A percentile compares a stretch with the other conserved stretches of the same genome.
Conservation (phyloP, 768 basidiomycete genomes). For the Pisolithus orientalis region DNA sequence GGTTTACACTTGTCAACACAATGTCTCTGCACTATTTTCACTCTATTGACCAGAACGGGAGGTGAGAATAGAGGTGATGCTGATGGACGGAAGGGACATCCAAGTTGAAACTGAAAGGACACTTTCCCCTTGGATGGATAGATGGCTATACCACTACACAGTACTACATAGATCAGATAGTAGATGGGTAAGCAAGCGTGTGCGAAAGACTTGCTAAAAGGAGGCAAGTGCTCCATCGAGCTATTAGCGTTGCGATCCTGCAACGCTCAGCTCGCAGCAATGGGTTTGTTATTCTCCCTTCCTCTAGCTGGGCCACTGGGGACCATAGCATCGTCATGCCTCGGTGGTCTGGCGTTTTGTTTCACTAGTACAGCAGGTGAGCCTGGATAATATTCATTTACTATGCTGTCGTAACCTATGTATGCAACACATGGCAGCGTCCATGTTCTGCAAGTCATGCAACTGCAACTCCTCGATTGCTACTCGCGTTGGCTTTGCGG, state of each 20-base stretch:
- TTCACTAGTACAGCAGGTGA: slow-evolving; percentile 80
- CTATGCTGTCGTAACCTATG: slow-evolving; percentile 7
- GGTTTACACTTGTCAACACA: too few species aligned
- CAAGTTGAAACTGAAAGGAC: too few species aligned
- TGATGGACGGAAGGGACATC: too few species aligned
- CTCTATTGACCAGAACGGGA: too few species aligned
- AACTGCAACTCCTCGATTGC: slow-evolving; percentile 99
- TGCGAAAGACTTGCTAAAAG: not conserved
- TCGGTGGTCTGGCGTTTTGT: slow-evolving; percentile 79
- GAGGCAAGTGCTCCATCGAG: not conserved
- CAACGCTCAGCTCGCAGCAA: slow-evolving; percentile 21
- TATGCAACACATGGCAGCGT: slow-evolving; percentile 43
- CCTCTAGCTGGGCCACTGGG: slow-evolving; percentile 64
- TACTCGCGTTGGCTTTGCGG: slow-evolving; percentile 92
- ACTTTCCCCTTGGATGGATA: too few species aligned
- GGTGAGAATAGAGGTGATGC: too few species aligned
- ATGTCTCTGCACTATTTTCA: too few species aligned
- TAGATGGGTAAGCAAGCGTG: too few species aligned
- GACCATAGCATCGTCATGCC: slow-evolving; percentile 74
- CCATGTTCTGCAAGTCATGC: slow-evolving; percentile 97
- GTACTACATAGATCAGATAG: too few species aligned
- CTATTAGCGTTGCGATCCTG: not conserved
- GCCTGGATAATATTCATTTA: not conserved
- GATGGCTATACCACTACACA: too few species aligned
- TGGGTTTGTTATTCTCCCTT: slow-evolving; percentile 72